A percentile compares a stretch with the other conserved stretches of the same genome.
Evolutionary conservation across 768 basidiomycete species (phyloP).

Genomic region (Strobilomyces dryophilus): DNA sequence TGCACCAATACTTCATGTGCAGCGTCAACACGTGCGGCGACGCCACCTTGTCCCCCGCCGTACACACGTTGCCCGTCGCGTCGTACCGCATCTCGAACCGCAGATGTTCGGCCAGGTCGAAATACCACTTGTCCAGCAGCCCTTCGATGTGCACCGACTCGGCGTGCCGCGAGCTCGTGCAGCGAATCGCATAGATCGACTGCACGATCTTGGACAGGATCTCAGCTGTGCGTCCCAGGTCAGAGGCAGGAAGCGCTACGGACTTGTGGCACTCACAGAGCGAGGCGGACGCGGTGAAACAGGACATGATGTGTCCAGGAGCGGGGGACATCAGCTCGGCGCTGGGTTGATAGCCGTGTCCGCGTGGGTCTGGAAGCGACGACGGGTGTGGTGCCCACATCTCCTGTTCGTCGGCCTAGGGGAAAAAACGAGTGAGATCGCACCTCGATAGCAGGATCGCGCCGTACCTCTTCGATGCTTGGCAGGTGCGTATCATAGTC

Average conservation of each 20-base stretch:
- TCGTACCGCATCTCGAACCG: constrained; percentile 52
- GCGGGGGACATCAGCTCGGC: constrained; percentile 24
- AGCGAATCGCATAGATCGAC: constrained; percentile 63
- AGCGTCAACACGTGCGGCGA: constrained; percentile 67
- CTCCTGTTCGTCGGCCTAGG: constrained; percentile 64
- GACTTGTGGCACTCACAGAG: constrained; percentile 50
- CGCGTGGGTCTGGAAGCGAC: constrained; percentile 29
- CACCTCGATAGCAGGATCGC: not conserved
- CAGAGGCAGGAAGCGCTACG: constrained; percentile 1
- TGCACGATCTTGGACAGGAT: constrained; percentile 69
- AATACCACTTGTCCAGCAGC: constrained; percentile 68
- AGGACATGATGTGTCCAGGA: constrained; percentile 58
- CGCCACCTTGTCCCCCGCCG: constrained; percentile 30
- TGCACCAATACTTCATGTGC: constrained; percentile 87
- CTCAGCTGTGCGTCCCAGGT: constrained; percentile 42
- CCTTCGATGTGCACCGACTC: constrained; percentile 59
- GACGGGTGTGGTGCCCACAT: constrained; percentile 43
- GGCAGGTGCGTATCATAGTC: constrained; percentile 76
- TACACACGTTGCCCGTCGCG: constrained; percentile 29
- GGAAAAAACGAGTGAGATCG: constrained; percentile 13
- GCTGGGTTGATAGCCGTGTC: constrained; percentile 24
- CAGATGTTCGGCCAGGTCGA: constrained; percentile 65
- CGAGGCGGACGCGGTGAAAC: constrained; percentile 68
- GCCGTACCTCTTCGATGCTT: constrained; percentile 49
- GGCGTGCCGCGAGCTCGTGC: constrained; percentile 49